These are phyloP conservation scores for Nakaseomyces nivariensis DNA, from an alignment of 1,139 yeast genomes.

Conservation along the genomic window DNA sequence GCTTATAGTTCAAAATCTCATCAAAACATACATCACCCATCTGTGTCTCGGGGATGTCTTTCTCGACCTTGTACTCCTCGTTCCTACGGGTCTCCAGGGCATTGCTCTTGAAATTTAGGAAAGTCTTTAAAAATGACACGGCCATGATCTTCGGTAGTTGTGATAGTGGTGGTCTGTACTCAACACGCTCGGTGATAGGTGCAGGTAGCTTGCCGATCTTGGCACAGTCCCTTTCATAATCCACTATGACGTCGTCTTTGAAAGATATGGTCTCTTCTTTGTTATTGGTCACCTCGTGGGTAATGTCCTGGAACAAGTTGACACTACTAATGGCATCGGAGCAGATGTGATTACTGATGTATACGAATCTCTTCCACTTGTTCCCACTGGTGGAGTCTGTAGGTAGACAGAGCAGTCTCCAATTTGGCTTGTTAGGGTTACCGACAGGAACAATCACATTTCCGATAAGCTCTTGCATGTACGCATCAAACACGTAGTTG, in stretches of 20 bases:
- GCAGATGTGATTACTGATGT: slow-evolving; percentile 20
- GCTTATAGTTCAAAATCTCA: slow-evolving; percentile 8
- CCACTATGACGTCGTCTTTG: slow-evolving; percentile 6
- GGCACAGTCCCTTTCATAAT: slow-evolving; percentile 11
- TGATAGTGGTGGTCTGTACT: slow-evolving; percentile 11
- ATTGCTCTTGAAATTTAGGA: slow-evolving; percentile 11
- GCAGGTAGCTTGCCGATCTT: slow-evolving; percentile 10
- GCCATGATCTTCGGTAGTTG: slow-evolving; percentile 11
- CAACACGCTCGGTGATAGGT: slow-evolving; percentile 19
- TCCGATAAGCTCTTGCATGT: slow-evolving; percentile 12
- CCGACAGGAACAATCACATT: slow-evolving; percentile 13
- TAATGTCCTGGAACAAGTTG: slow-evolving; percentile 18
- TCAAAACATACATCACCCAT: slow-evolving; percentile 6
- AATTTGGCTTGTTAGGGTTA: slow-evolving; percentile 16
- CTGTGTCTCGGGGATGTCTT: slow-evolving; percentile 6
- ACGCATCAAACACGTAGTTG: slow-evolving; percentile 9
- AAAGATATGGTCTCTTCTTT: not conserved
- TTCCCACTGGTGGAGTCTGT: slow-evolving; percentile 1
- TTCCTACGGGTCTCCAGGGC: slow-evolving; percentile 8
- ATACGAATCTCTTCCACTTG: slow-evolving; percentile 9
- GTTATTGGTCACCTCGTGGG: slow-evolving; percentile 5
- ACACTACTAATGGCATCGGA: slow-evolving; percentile 20
- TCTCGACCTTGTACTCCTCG: not conserved
- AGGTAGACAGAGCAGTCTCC: slow-evolving; percentile 19
- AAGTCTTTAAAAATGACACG: slow-evolving; percentile 8